Base-by-base conservation (phyloP, 2,329 filamentous ascomycete genomes). In the Phaeoacremonium minimum region DNA sequence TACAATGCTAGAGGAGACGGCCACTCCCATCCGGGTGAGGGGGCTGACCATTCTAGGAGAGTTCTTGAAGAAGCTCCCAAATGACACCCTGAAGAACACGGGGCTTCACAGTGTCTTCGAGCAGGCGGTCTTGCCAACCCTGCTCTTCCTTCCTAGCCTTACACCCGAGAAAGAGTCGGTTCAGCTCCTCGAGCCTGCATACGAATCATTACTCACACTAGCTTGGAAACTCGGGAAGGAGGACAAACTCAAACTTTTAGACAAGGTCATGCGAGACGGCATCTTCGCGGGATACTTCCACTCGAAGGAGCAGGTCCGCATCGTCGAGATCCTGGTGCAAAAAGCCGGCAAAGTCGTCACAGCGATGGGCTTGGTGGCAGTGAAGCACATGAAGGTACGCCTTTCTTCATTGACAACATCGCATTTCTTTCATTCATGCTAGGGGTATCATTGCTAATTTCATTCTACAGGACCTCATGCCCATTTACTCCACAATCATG, bases 101-200 rank as follows among this genome's bases (percentile, higher is more conserved):
- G 85, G 85, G 1, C 74, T 91, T 7, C 74, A 72, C 15, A 62
- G 71, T 12, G 73, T 91, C 17, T 83, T 91, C 42, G 74, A 83
- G 49, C 75, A 87, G 15, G 75, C 81, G 4, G 60, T 87, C 3
- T 73, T 82, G 45, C 85, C 87, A 1, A 79, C 81, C 22, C 71
- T 95, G n/a, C 71, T 83, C 7, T 86, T 80, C 49, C 69, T 95
- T 6, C 90, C 91, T 1, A 78, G 73, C 11, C 65, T 95, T 29
- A 95, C 87, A 0, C 80, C 85, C 1, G 83, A 87, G 50, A 55
- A 70, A 0, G 85, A 93, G 38, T 85, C 85, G 4, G 52, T 85
- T 3, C 50, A 53, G 2, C 63, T 96, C 4, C 71, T 95, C 2
- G 52, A 58, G 6, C 67, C 71, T 6, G 79, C 84, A 1, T 94